Percentiles rank a stretch among this genome's conserved stretches.
Evolutionary conservation across 257 asterid species (phyloP).

Genomic region (Solanum bulbocastanum): DNA sequence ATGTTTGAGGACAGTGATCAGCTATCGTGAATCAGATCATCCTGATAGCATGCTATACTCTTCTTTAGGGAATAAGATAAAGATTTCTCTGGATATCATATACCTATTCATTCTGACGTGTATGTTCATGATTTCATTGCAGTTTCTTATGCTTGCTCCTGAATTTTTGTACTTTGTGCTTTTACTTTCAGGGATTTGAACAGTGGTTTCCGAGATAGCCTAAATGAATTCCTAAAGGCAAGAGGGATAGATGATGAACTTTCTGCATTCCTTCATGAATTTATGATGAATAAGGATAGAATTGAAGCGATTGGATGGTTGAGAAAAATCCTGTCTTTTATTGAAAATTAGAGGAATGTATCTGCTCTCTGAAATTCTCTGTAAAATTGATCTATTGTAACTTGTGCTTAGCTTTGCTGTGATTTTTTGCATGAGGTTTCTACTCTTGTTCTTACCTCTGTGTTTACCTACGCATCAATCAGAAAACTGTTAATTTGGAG

Average conservation of each 20-base stretch:
- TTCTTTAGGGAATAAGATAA: background rate
- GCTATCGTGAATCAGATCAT: background rate
- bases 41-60: background rate
- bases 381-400: background rate
- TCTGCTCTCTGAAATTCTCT: background rate
- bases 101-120: background rate
- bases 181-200: conserved; percentile 28
- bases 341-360: conserved; percentile 12
- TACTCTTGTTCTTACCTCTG: background rate
- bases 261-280: conserved; percentile 41
- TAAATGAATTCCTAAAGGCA: conserved; percentile 33
- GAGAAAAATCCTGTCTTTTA: conserved; percentile 22
- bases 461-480: background rate
- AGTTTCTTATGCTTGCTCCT: conserved; percentile 1
- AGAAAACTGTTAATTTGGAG: background rate
- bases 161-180: background rate
- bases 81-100: background rate
- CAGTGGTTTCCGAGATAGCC: conserved; percentile 23
- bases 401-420: background rate
- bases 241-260: conserved; percentile 41
- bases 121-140: background rate
- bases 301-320: conserved; percentile 45
- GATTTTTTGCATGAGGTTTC: background rate
- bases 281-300: conserved; percentile 50
- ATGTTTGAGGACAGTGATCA: background rate